Evolutionary conservation across 441 rosid genomes (phyloP), one percentile per base, ranked within the genome.

Genomic region (Flueggea neowawraea): DNA sequence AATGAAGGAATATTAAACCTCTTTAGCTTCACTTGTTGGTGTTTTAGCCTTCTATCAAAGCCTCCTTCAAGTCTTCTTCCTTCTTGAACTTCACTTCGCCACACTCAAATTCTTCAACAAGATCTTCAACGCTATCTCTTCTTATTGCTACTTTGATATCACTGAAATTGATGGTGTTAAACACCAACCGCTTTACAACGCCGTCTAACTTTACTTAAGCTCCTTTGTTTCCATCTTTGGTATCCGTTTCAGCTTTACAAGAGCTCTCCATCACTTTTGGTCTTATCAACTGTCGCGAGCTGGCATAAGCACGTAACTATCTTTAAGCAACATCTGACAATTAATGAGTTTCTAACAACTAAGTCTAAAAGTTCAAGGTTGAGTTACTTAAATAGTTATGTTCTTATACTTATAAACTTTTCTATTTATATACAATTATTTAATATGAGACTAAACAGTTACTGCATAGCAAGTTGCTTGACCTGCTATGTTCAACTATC

Each of bases 171-270:
- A 93, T 69, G 97, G 96, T 52, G 96, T 93, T 61, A 90, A 93
- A n/a, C 80, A 88, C 97, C 82, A 90, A 93, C 81, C 95, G 73
- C 98, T 93, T 72, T 92, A 92, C 78, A 80, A 75, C 89, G 98
- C 98, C 28, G 90, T 88, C 68, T 93, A 90, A 70, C 90, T 92
- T 56, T 93, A 93, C 75, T 78, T 93, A 0, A 85, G 91, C 81
- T 82, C 90, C 64, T 81, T 84, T 14, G 80, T 83, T n/a, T 86
- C 90, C 49, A 64, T 82, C 76, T 73, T 84, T 55, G 91, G 89
- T 4, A 84, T 80, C 88, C 97, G 92, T 22, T 55, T 88, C 55
- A 86, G 87, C 71, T 92, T 93, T 45, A 84, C 98, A 16, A 89
- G 95, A 15, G 85, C 88, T 47, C 78, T 87, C 89, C 78, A 75